These are phyloP conservation scores for Macrolepiota albuminosa DNA, from an alignment of 768 basidiomycete species.

Conservation along the genomic window DNA sequence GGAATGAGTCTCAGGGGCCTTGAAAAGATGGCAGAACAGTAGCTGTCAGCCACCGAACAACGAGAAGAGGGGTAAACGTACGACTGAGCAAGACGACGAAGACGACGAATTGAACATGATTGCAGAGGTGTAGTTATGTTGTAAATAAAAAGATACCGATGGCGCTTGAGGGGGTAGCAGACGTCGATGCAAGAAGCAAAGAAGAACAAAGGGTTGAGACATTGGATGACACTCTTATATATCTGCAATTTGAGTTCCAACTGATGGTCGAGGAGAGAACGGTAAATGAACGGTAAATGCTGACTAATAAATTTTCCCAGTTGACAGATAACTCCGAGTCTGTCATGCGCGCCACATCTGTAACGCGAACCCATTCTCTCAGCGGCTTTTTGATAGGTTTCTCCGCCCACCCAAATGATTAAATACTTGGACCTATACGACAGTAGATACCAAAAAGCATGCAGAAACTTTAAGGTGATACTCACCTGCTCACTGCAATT, in stretches of 20 bases:
- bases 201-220: neutral
- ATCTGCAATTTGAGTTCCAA: neutral
- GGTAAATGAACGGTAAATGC: neutral
- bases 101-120: neutral
- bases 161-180: neutral
- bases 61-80: neutral
- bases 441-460: neutral
- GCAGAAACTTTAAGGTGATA: neutral
- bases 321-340: neutral
- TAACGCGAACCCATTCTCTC: neutral
- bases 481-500: neutral
- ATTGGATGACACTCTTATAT: neutral
- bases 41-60: neutral
- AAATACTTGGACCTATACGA: neutral
- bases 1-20: neutral
- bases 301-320: neutral
- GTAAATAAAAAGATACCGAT: neutral
- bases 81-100: neutral
- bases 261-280: neutral
- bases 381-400: neutral
- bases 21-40: neutral
- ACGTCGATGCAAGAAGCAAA: neutral
- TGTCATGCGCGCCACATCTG: neutral
- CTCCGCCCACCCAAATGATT: neutral
- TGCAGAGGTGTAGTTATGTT: neutral